Evolutionary conservation across 1,284 basidiomycete genomes (phyloP), one percentile per base, ranked within the genome.

Genomic region (Peniophora sp.): DNA sequence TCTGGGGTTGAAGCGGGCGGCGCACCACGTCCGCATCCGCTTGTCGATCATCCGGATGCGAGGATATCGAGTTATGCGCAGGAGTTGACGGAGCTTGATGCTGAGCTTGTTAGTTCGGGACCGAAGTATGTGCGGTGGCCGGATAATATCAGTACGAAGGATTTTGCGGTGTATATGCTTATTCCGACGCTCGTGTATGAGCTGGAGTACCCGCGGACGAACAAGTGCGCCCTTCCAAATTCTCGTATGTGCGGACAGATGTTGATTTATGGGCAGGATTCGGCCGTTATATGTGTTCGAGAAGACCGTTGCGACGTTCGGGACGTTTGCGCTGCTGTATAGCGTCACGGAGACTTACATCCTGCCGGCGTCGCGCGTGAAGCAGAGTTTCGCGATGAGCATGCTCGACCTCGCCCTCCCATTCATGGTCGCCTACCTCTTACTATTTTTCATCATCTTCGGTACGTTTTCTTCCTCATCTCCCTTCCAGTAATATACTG

Each of bases 121-220:
- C 76, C 79, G 0, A 65, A 72, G 44, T 69, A 71, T 47, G 75
- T 92, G 41, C 78, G 77, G 23, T 99, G 91, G 83, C 96, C 96
- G 0, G 71, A 84, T 47, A 98, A 96, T 63, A 78, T 98, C 56
- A 87, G 85, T 0, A 79, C 83, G 61, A 79, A 75, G 62, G 90
- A 95, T 68, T 99, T 97, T 63, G 79, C 81, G 45, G 81, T 90
- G 50, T 99, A 96, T 67, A 82, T 92, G 66, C 71, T 96, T 48
- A 85, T 94, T 45, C 96, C 97, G 10, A 92, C 93, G 0, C 75
- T 99, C 46, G 93, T 97, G 3, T 99, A 99, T 64, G 92, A 98
- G 64, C 75, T 99, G 48, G 94, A 97, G 65, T 99, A 97, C 65
- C 96, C 96, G 3, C 73, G 95, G 41, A 97, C 93, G 1, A 81